These are phyloP conservation scores for Plasmodium chabaudi DNA, from an alignment of 169 alveolate species.

Conservation along the genomic window DNA sequence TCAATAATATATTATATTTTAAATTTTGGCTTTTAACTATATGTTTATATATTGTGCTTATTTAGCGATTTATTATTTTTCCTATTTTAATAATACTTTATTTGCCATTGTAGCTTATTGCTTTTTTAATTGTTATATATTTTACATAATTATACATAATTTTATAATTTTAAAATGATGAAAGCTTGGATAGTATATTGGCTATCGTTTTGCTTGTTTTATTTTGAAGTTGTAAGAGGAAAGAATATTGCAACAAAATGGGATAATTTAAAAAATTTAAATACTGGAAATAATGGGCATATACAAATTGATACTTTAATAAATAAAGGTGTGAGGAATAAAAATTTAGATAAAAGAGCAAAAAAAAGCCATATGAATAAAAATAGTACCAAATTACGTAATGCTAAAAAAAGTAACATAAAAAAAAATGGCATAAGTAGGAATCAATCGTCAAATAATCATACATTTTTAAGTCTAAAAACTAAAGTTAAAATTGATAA, in stretches of 20 bases:
- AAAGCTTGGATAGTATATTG: slow-evolving; percentile 3
- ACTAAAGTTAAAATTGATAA: not conserved
- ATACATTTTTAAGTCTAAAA: slow-evolving; percentile 21
- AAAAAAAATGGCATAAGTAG: not conserved
- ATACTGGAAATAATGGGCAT: not conserved
- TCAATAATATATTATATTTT: not conserved
- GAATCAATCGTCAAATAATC: slow-evolving; percentile 10
- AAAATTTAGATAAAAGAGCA: not conserved
- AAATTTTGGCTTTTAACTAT: no score
- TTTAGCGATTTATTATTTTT: not conserved
- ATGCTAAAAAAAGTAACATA: not conserved
- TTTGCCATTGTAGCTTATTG: not conserved
- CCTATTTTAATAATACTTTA: not conserved
- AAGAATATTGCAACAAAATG: slow-evolving; percentile 16
- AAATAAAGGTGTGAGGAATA: not conserved
- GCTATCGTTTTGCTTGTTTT: not conserved
- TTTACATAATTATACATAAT: not conserved
- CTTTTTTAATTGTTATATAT: not conserved
- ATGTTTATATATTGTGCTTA: no score
- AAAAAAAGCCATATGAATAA: not conserved
- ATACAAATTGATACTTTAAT: not conserved
- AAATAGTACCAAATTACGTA: slow-evolving; percentile 4
- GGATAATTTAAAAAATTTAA: slow-evolving; percentile 2
- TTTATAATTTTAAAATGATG: slow-evolving; percentile 23
- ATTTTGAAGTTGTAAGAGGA: not conserved